These are phyloP conservation scores for Fomitopsis schrenkii DNA, from an alignment of 1,284 basidiomycete species.

Conservation along the genomic window DNA sequence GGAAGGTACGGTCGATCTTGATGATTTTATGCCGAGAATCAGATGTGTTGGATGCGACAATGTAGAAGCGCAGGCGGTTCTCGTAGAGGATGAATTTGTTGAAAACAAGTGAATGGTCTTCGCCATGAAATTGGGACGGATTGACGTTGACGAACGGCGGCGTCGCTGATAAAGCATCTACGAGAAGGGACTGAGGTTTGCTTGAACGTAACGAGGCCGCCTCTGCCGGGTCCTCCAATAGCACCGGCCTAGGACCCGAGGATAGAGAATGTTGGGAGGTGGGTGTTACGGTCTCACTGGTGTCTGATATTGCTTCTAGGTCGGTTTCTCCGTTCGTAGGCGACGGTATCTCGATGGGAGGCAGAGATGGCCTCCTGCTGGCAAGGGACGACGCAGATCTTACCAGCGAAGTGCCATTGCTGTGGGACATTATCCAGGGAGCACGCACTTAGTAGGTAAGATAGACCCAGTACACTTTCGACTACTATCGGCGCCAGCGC, in stretches of 20 bases:
- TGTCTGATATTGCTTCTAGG: slow-evolving; percentile 10
- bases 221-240: neutral
- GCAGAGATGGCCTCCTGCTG: neutral
- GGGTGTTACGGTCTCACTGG: slow-evolving; percentile 22
- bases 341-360: neutral
- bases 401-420: neutral
- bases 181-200: slow-evolving; percentile 11
- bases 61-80: slow-evolving; percentile 82
- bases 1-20: slow-evolving; percentile 85
- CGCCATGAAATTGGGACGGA: neutral
- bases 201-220: slow-evolving; percentile 12
- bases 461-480: too few species aligned
- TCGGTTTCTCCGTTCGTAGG: neutral
- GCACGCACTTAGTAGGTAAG: too few species aligned
- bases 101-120: slow-evolving; percentile 39
- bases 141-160: slow-evolving; percentile 7
- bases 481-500: too few species aligned
- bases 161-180: slow-evolving; percentile 5
- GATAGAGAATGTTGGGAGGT: slow-evolving; percentile 17
- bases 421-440: too few species aligned
- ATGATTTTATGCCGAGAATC: slow-evolving; percentile 86
- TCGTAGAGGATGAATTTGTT: slow-evolving; percentile 94
- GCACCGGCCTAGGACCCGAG: slow-evolving; percentile 8
- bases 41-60: slow-evolving; percentile 83
- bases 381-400: neutral